phyloP scores from a whole-genome alignment of 345 rosid species.

The Leavenworthia alabamica region DNA sequence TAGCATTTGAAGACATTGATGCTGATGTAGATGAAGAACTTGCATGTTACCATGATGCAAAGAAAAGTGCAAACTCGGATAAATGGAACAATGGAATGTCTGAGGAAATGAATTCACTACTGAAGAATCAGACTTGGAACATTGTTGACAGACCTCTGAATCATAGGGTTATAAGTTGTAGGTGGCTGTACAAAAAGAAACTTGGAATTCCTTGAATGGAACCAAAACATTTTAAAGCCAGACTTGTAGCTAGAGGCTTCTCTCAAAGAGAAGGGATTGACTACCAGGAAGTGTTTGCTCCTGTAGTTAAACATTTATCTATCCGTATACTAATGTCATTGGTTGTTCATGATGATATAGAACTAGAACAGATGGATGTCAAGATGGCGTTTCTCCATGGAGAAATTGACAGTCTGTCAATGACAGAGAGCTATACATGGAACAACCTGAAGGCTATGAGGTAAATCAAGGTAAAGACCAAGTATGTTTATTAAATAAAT shows the following conservation, averaged over 20 bases:
- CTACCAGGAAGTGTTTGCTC: neutral
- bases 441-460: neutral
- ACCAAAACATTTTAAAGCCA: neutral
- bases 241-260: neutral
- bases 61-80: neutral
- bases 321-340: too few relatives aligned
- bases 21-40: neutral
- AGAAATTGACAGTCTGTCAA: too few relatives aligned
- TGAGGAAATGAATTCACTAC: neutral
- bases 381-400: neutral
- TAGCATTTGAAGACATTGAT: neutral
- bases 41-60: neutral
- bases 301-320: too few relatives aligned
- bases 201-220: neutral
- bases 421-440: neutral
- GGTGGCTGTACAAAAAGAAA: neutral
- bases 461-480: neutral
- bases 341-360: too few relatives aligned
- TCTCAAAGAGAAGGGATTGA: neutral
- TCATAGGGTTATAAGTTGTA: neutral
- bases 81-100: neutral
- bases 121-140: neutral
- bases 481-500: neutral
- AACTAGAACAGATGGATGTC: neutral
- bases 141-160: neutral